Percentiles rank a stretch among this genome's conserved stretches.
These are phyloP conservation scores for Debaryomyces sp. DNA, from an alignment of 1,139 yeast genomes.

Conservation along the genomic window DNA sequence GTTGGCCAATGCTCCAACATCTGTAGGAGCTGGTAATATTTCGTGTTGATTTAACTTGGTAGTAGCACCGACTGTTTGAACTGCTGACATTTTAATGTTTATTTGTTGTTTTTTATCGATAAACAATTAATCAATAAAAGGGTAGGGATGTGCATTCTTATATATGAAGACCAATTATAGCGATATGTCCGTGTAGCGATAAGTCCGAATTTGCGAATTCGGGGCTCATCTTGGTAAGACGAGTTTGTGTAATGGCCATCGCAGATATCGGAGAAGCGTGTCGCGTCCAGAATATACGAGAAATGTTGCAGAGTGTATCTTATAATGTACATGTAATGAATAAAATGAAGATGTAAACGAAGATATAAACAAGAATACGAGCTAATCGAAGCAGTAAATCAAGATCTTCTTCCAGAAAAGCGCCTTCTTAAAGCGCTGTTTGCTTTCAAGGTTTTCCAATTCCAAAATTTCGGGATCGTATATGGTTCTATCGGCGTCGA, in stretches of 20 bases:
- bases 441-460: constrained; percentile 44
- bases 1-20: constrained; percentile 80
- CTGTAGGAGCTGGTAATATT: constrained; percentile 70
- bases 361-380: neutral
- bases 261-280: constrained; percentile 4
- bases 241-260: constrained; percentile 4
- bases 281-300: neutral
- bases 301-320: neutral
- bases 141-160: neutral
- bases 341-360: neutral
- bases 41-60: constrained; percentile 55
- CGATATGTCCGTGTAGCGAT: constrained; percentile 5
- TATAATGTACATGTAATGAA: neutral
- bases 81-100: constrained; percentile 13
- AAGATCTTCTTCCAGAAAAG: constrained; percentile 22
- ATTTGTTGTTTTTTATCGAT: neutral
- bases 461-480: constrained; percentile 43
- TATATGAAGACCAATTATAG: neutral
- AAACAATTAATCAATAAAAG: neutral
- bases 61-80: constrained; percentile 28
- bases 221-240: neutral
- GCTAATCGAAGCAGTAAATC: neutral
- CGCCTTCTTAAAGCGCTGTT: constrained; percentile 31
- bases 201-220: constrained; percentile 6
- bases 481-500: constrained; percentile 44